phyloP scores from a whole-genome alignment of 1,284 basidiomycete species.

The Apiotrichum gamsii region DNA sequence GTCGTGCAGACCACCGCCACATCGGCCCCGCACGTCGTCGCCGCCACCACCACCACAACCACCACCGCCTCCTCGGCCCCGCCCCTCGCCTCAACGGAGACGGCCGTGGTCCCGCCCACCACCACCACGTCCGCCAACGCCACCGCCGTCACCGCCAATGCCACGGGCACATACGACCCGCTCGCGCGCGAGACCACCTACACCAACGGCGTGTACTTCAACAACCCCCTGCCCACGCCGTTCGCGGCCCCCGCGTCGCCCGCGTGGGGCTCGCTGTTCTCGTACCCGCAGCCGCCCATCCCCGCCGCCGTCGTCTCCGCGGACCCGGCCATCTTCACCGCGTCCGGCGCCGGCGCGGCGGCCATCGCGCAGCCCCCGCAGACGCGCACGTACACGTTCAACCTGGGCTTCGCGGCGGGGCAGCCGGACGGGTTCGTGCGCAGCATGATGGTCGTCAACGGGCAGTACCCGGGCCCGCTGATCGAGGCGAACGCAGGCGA shows the following conservation, averaged over 20 bases:
- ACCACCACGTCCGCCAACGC: no score
- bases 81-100: no score
- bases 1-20: no score
- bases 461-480: slow-evolving; percentile 15
- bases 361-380: neutral
- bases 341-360: neutral
- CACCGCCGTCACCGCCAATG: no score
- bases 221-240: neutral
- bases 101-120: no score
- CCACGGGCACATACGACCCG: no score
- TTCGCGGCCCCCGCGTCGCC: neutral
- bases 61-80: neutral
- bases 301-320: neutral
- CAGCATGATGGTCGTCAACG: slow-evolving; percentile 1
- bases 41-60: no score
- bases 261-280: neutral
- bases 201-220: neutral
- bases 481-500: slow-evolving; percentile 34
- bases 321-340: slow-evolving; percentile 3
- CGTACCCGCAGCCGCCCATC: slow-evolving; percentile 4
- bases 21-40: no score
- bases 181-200: no score
- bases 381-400: neutral
- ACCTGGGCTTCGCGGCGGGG: slow-evolving; percentile 1
- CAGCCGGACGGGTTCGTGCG: neutral